Percentiles rank a stretch among this genome's conserved stretches.
These are phyloP conservation scores for Aspergillus terreus DNA, from an alignment of 2,329 filamentous ascomycete species.

Conservation along the genomic window DNA sequence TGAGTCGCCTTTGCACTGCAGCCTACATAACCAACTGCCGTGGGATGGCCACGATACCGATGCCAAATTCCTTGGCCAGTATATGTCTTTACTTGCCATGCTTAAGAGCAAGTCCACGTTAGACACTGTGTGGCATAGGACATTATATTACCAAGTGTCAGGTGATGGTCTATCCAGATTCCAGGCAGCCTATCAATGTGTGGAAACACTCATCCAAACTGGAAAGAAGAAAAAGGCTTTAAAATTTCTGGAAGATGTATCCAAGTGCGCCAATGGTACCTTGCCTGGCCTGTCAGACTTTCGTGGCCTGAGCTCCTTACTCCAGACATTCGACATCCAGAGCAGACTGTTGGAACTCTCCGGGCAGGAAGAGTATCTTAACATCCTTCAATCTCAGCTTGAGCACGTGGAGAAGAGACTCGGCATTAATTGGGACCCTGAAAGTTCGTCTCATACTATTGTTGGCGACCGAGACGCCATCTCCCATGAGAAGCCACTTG, in stretches of 20 bases:
- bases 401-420: conserved; percentile 27
- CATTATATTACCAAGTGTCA: conserved; percentile 11
- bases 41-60: conserved; percentile 4
- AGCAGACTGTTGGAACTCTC: conserved; percentile 21
- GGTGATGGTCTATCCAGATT: conserved; percentile 2
- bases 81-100: conserved; percentile 25
- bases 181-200: conserved; percentile 21
- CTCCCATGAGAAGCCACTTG: conserved; percentile 18
- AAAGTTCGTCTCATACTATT: conserved; percentile 15
- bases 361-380: conserved; percentile 16
- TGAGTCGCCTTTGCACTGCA: not conserved
- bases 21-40: conserved; percentile 18
- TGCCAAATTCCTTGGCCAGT: conserved; percentile 9
- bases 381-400: conserved; percentile 24
- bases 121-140: conserved; percentile 20
- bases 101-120: conserved; percentile 20
- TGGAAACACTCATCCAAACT: conserved; percentile 21
- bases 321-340: conserved; percentile 18
- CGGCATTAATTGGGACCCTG: conserved; percentile 27
- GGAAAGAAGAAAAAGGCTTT: conserved; percentile 21
- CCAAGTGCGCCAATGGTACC: conserved; percentile 14
- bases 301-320: conserved; percentile 15
- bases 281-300: conserved; percentile 25
- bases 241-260: conserved; percentile 21
- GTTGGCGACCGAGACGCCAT: conserved; percentile 11